Evolutionary conservation across 1,139 yeast genomes (phyloP).

Genomic region (Saccharomycopsis phalli): DNA sequence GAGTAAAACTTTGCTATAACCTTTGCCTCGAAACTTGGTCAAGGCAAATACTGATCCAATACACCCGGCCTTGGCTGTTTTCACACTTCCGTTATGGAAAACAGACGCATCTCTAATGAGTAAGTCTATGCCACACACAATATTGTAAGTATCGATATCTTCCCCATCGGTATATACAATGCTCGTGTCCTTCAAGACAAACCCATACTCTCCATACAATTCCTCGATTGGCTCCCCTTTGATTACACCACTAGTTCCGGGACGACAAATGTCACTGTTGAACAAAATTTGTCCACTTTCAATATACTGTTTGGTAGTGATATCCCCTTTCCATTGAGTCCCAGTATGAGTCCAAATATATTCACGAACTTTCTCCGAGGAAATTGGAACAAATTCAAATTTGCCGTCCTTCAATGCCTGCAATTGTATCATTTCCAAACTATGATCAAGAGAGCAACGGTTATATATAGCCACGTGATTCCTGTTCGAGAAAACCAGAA

Average conservation of each 20-base stretch:
- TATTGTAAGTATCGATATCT: slow-evolving; percentile 36
- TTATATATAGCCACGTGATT: too few species aligned
- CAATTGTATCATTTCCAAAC: not conserved
- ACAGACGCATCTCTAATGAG: slow-evolving; percentile 30
- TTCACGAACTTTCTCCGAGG: not conserved
- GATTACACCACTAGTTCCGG: slow-evolving; percentile 19
- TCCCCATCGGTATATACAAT: slow-evolving; percentile 24
- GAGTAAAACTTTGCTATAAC: slow-evolving; percentile 57
- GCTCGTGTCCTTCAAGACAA: slow-evolving; percentile 27
- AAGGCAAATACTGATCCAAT: slow-evolving; percentile 63
- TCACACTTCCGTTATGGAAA: slow-evolving; percentile 24
- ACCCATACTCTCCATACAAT: slow-evolving; percentile 30
- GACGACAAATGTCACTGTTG: slow-evolving; percentile 29
- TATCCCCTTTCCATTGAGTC: slow-evolving; percentile 44
- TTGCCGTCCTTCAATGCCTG: not conserved
- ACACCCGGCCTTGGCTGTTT: slow-evolving; percentile 31
- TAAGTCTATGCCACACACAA: slow-evolving; percentile 11
- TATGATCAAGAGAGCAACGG: not conserved
- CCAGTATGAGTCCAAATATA: slow-evolving; percentile 32
- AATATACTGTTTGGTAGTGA: slow-evolving; percentile 40
- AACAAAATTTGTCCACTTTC: slow-evolving; percentile 41
- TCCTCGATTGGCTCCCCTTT: slow-evolving; percentile 22
- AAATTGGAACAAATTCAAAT: slow-evolving; percentile 5
- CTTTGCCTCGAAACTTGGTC: slow-evolving; percentile 48
- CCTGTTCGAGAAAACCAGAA: too few species aligned